These are phyloP conservation scores for Tuber calosporum DNA, from an alignment of 495 filamentous ascomycete species.

Conservation along the genomic window DNA sequence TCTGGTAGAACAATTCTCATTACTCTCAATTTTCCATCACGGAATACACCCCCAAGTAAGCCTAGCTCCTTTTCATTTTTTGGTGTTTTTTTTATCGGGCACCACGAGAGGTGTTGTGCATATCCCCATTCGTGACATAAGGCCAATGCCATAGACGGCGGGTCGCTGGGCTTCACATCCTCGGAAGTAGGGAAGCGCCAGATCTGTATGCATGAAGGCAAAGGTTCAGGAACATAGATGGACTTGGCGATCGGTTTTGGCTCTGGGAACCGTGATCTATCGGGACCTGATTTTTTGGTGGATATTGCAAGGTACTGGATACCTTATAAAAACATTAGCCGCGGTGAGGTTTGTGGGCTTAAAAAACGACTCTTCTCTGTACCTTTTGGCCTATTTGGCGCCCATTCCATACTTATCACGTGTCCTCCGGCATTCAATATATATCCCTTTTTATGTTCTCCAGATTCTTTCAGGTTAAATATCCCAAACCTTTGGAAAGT, in stretches of 20 bases:
- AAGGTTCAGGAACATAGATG: slow-evolving; percentile 15
- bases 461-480: slow-evolving; percentile 26
- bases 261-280: background rate
- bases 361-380: background rate
- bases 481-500: slow-evolving; percentile 37
- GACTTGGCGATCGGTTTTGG: background rate
- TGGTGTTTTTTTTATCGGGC: slow-evolving; percentile 48
- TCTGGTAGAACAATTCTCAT: slow-evolving; percentile 48
- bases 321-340: slow-evolving; percentile 10
- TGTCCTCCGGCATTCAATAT: slow-evolving; percentile 38
- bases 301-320: slow-evolving; percentile 41
- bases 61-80: slow-evolving; percentile 49
- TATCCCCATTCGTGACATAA: slow-evolving; percentile 61
- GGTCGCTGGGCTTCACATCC: slow-evolving; percentile 38
- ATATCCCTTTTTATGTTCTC: slow-evolving; percentile 26
- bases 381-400: slow-evolving; percentile 34
- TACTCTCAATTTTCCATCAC: slow-evolving; percentile 57
- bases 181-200: slow-evolving; percentile 43
- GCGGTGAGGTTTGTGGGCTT: background rate
- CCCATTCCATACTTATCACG: slow-evolving; percentile 39
- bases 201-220: slow-evolving; percentile 37
- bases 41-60: slow-evolving; percentile 56
- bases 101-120: slow-evolving; percentile 57
- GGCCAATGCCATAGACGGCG: slow-evolving; percentile 42
- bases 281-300: slow-evolving; percentile 11